Evolutionary conservation across 116 monocot genomes (phyloP).

Genomic region (Phalaenopsis hybrid): DNA sequence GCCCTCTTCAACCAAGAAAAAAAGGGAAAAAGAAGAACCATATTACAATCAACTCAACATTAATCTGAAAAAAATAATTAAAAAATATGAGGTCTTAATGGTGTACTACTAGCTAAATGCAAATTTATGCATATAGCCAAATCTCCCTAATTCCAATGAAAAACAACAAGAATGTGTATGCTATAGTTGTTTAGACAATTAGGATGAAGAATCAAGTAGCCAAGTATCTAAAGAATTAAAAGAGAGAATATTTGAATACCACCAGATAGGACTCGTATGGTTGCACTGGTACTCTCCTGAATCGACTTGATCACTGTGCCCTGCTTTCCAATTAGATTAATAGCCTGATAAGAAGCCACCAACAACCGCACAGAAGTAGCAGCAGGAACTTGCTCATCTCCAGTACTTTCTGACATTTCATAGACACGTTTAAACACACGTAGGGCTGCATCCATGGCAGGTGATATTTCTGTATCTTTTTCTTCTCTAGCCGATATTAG

Average conservation of each 20-base stretch:
- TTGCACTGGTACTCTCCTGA: constrained; percentile 64
- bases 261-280: constrained; percentile 59
- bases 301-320: constrained; percentile 75
- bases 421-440: constrained; percentile 69
- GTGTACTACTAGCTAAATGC: background rate
- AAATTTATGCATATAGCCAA: background rate
- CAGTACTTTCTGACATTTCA: constrained; percentile 49
- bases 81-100: background rate
- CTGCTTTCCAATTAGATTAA: constrained; percentile 84
- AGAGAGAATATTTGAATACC: constrained; percentile 30
- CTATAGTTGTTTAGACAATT: background rate
- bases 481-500: constrained; percentile 82
- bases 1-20: background rate
- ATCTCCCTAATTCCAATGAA: background rate
- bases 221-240: background rate
- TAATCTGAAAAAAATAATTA: background rate
- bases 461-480: constrained; percentile 54
- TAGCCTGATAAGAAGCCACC: constrained; percentile 64
- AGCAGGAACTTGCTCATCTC: constrained; percentile 24
- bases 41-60: background rate
- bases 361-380: constrained; percentile 47
- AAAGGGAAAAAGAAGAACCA: background rate
- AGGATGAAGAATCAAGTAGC: background rate
- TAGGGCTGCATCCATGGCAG: constrained; percentile 75
- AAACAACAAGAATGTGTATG: background rate